Evolutionary conservation across 1,284 basidiomycete species (phyloP).

Genomic region (Inonotus hispidus): DNA sequence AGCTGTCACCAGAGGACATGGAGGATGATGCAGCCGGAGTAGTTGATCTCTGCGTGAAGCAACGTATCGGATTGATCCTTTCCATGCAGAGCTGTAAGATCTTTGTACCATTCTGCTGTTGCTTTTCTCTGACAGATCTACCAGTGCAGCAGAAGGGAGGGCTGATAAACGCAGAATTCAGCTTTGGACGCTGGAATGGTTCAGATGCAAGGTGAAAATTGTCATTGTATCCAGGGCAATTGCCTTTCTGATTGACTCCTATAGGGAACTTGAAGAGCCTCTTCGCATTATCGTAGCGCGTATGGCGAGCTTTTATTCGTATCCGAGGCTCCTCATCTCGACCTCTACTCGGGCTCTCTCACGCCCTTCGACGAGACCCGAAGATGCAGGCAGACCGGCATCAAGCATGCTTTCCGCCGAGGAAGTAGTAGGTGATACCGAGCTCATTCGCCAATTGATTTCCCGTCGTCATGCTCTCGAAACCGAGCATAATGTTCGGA

Average conservation of each 20-base stretch:
- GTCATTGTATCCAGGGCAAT: not conserved
- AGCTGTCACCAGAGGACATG: conserved; percentile 31
- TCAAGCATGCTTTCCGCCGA: not conserved
- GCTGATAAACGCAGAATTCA: conserved; percentile 49
- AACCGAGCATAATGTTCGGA: conserved; percentile 33
- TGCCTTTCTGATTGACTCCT: not conserved
- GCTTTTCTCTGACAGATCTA: conserved; percentile 18
- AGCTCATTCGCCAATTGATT: conserved; percentile 37
- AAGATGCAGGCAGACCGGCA: not conserved
- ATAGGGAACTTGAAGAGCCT: conserved; percentile 36
- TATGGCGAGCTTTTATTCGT: conserved; percentile 23
- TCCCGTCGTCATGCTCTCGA: conserved; percentile 31
- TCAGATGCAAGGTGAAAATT: conserved; percentile 35
- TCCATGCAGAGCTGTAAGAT: conserved; percentile 24
- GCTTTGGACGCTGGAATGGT: conserved; percentile 48
- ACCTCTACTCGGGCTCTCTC: conserved; percentile 1
- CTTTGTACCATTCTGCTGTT: conserved; percentile 18
- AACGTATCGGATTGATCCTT: conserved; percentile 22
- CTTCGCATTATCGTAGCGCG: conserved; percentile 38
- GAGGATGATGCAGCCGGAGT: conserved; percentile 28
- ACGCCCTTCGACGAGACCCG: conserved; percentile 19
- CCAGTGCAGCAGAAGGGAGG: conserved; percentile 38
- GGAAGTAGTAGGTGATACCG: conserved; percentile 30
- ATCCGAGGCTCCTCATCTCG: conserved; percentile 23
- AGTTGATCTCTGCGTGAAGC: conserved; percentile 27